Evolutionary conservation across 2,329 filamentous ascomycete species (phyloP).

Genomic region (Xylaria hypoxylon): DNA sequence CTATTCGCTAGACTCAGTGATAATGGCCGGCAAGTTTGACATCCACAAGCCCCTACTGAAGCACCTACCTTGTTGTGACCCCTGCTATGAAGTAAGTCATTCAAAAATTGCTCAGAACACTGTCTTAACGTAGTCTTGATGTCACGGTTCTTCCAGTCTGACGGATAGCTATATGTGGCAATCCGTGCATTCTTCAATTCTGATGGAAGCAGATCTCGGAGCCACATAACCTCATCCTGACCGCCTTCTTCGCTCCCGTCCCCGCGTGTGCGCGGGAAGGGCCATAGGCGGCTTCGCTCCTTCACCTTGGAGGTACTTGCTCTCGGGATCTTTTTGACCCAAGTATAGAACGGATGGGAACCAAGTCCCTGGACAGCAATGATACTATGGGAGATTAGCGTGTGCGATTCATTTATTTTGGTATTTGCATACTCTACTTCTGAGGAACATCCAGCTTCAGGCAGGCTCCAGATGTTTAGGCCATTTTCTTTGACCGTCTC

Average conservation of each 20-base stretch:
- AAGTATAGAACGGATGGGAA: not conserved
- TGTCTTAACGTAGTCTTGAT: not conserved
- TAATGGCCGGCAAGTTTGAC: not conserved
- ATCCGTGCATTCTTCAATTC: constrained; percentile 1
- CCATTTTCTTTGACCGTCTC: not conserved
- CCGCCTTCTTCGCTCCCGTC: not conserved
- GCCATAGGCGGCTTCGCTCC: not conserved
- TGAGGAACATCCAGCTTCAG: constrained; percentile 2
- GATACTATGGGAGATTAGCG: constrained; percentile 1
- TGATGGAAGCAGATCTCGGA: constrained; percentile 3
- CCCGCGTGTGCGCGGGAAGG: too few relatives aligned
- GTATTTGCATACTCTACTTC: constrained; percentile 1
- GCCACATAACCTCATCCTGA: constrained; percentile 5
- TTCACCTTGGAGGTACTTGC: not conserved
- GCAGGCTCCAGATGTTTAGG: constrained; percentile 5
- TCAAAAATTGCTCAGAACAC: constrained; percentile 2
- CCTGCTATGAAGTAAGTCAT: not conserved
- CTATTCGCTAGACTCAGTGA: not conserved
- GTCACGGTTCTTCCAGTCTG: not conserved
- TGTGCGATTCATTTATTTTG: not conserved
- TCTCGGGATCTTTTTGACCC: not conserved
- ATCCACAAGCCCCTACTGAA: too few relatives aligned
- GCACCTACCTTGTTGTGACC: not conserved
- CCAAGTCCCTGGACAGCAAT: constrained; percentile 4
- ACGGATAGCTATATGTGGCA: constrained; percentile 6